Percentiles rank a stretch among this genome's conserved stretches.
Conservation (phyloP, 306 rosid species). For the Purshia tridentata region DNA sequence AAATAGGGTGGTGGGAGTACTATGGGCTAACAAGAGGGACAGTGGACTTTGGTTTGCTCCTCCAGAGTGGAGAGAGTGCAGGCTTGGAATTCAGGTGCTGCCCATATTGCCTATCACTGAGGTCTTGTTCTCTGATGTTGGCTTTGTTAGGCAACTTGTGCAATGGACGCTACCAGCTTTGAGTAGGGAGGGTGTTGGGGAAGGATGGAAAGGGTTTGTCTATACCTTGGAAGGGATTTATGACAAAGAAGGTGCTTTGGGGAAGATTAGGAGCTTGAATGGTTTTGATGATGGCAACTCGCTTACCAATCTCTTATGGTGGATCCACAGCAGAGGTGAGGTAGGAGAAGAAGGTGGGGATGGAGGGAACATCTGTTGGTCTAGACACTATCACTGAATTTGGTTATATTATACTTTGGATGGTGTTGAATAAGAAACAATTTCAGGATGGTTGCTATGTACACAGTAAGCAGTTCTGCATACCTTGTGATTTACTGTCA, state of each 20-base stretch:
- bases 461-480: not conserved
- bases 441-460: too few species aligned
- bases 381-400: conserved; percentile 36
- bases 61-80: conserved; percentile 67
- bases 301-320: conserved; percentile 76
- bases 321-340: conserved; percentile 67
- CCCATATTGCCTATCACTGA: conserved; percentile 75
- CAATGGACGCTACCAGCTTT: conserved; percentile 72
- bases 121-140: conserved; percentile 52
- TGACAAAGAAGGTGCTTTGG: conserved; percentile 52
- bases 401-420: not conserved
- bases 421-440: conserved; percentile 5
- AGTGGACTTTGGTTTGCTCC: conserved; percentile 92
- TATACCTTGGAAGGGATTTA: conserved; percentile 63
- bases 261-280: conserved; percentile 44
- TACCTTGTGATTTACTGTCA: not conserved
- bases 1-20: conserved; percentile 60
- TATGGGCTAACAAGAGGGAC: conserved; percentile 85
- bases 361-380: conserved; percentile 35
- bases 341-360: conserved; percentile 17
- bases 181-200: conserved; percentile 68
- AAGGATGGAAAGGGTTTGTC: conserved; percentile 87
- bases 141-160: conserved; percentile 65
- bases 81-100: conserved; percentile 77
- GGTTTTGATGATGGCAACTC: conserved; percentile 79